Evolutionary conservation across 345 rosid genomes (phyloP), one percentile per base, ranked within the genome.

Genomic region (Dipteronia dyeriana): DNA sequence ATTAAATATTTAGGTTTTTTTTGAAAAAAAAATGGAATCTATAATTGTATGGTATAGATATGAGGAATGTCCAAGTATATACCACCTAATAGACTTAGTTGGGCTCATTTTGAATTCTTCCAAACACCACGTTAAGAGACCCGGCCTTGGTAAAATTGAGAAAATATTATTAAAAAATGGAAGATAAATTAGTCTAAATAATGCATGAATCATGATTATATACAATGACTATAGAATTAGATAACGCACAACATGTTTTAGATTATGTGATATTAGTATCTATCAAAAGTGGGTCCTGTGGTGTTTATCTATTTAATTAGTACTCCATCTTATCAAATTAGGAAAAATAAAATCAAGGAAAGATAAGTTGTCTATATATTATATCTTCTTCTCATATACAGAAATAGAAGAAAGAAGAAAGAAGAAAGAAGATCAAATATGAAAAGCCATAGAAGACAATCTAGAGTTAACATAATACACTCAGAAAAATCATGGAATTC

Each of bases 401-500:
- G 1, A 62, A 23, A 19, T 61, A 26, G 12, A 31, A 62, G 29
- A 5, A 22, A 67, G 22, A 9, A 51, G 19, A 9, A 53, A 34
- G 38, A 34, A 34, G 38, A 34, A n/a, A 49, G 4, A 39, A 39
- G 13, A 22, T n/a, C 45, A 49, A 66, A 71, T n/a, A 83, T 84
- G 87, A 45, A 53, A 25, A 59, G 66, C 49, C 47, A 76, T 61
- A 25, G 70, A 63, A 59, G 7, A 75, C 56, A 74, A 53, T 71
- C 87, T 3, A 86, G 88, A 71, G 89, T 88, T 38, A 39, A 77
- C 65, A 84, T 70, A 76, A 25, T 86, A 47, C 76, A 83, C 25
- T 84, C 89, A 2, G 79, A 75, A 51, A 67, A 78, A 7, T 75
- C 85, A 8, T 88, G 91, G 91, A 79, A 84, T 75, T 78, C 68